These are phyloP conservation scores for Pythium apleroticum DNA, from an alignment of 352 stramenopile genomes.

Conservation along the genomic window DNA sequence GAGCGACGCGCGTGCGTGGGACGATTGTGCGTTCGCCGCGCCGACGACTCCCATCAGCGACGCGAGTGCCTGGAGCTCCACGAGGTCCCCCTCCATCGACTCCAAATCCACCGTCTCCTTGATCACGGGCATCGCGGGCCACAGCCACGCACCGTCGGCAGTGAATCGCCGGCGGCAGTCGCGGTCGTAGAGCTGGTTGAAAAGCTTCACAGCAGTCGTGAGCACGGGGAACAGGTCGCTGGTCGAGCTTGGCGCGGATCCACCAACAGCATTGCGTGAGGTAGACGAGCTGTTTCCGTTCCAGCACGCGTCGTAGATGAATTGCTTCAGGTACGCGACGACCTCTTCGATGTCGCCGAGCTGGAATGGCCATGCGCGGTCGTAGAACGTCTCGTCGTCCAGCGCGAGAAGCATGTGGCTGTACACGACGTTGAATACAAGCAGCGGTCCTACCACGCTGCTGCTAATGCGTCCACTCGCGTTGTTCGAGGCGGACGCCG, in stretches of 20 bases:
- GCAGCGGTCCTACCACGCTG: slow-evolving; percentile 39
- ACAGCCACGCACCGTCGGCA: slow-evolving; percentile 53
- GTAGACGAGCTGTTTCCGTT: slow-evolving; percentile 22
- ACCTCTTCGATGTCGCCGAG: slow-evolving; percentile 42
- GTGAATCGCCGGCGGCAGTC: slow-evolving; percentile 58
- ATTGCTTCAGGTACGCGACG: slow-evolving; percentile 56
- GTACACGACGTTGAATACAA: slow-evolving; percentile 67
- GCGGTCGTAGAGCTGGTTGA: slow-evolving; percentile 80
- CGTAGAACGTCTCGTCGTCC: slow-evolving; percentile 75
- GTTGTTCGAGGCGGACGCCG: slow-evolving; percentile 14
- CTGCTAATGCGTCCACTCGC: slow-evolving; percentile 6
- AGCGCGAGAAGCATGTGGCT: slow-evolving; percentile 64
- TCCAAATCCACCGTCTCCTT: slow-evolving; percentile 66
- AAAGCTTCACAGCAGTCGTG: slow-evolving; percentile 68
- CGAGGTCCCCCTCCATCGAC: slow-evolving; percentile 57
- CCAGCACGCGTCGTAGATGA: slow-evolving; percentile 74
- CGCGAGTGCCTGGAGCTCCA: slow-evolving; percentile 46
- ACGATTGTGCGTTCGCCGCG: slow-evolving; percentile 25
- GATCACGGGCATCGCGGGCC: slow-evolving; percentile 66
- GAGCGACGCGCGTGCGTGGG: slow-evolving; percentile 44
- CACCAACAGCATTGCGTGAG: background rate
- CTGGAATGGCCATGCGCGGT: slow-evolving; percentile 52
- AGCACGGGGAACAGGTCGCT: slow-evolving; percentile 43
- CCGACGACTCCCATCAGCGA: slow-evolving; percentile 38
- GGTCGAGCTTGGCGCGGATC: background rate